Conservation (phyloP, 2,329 filamentous ascomycete species). For the Ophiostoma montium region DNA sequence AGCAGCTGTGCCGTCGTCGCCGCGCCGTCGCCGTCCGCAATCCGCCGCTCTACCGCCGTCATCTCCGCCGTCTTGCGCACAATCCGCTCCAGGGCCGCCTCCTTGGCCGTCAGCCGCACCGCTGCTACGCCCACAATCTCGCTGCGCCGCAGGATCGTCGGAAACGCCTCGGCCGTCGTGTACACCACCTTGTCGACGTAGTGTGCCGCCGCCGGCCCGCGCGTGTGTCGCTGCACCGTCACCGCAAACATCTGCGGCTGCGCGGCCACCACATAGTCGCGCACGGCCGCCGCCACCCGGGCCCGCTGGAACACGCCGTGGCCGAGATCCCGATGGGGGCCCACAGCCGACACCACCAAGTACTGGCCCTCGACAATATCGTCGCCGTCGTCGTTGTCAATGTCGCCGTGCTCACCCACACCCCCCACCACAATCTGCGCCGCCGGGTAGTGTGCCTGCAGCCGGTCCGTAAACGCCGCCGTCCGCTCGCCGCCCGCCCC, state of each 20-base stretch:
- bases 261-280: constrained; percentile 74
- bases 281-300: constrained; percentile 66
- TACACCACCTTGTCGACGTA: constrained; percentile 75
- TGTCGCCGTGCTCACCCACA: no score
- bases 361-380: constrained; percentile 78
- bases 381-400: constrained; percentile 27
- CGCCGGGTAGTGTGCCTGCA: constrained; percentile 79
- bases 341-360: constrained; percentile 67
- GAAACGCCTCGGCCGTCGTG: constrained; percentile 73
- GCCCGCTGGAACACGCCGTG: constrained; percentile 80
- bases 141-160: constrained; percentile 76
- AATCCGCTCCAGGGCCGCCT: constrained; percentile 84
- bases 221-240: constrained; percentile 56
- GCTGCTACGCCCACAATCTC: constrained; percentile 62
- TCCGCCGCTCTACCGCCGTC: constrained; percentile 56
- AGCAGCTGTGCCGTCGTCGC: constrained; percentile 54
- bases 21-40: constrained; percentile 49
- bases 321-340: constrained; percentile 63
- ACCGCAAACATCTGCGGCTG: constrained; percentile 68
- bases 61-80: constrained; percentile 85
- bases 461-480: constrained; percentile 72
- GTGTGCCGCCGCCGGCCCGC: constrained; percentile 56
- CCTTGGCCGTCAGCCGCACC: constrained; percentile 55
- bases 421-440: constrained; percentile 61
- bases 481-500: constrained; percentile 63